phyloP scores from a whole-genome alignment of 371 early-diverging fungal genomes.

The Mucor racemosus region DNA sequence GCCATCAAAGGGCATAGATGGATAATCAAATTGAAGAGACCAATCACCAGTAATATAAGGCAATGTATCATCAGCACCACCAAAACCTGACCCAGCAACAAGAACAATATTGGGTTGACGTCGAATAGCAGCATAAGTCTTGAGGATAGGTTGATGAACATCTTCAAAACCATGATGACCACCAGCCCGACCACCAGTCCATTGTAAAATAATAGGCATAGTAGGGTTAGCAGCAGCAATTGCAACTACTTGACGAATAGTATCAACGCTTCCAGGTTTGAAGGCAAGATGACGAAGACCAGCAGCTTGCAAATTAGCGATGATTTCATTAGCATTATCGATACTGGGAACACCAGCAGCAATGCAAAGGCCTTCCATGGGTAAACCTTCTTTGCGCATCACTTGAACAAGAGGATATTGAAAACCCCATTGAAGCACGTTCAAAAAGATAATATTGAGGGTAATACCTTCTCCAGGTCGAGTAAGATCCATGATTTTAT shows the following conservation, averaged over 20 bases:
- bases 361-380: conserved; percentile 90
- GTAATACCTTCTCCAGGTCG: conserved; percentile 88
- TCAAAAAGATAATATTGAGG: conserved; percentile 93
- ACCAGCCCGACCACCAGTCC: conserved; percentile 98
- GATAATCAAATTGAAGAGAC: conserved; percentile 81
- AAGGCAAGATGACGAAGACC: conserved; percentile 91
- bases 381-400: conserved; percentile 91
- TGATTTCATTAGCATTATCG: conserved; percentile 88
- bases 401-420: conserved; percentile 89
- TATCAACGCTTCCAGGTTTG: conserved; percentile 90
- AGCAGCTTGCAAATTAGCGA: conserved; percentile 73
- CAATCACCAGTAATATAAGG: conserved; percentile 97
- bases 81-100: conserved; percentile 93
- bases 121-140: conserved; percentile 92
- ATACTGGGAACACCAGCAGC: conserved; percentile 95
- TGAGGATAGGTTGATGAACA: conserved; percentile 93
- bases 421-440: conserved; percentile 95
- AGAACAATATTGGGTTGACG: conserved; percentile 86
- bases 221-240: conserved; percentile 91
- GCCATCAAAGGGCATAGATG: conserved; percentile 97
- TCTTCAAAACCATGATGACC: conserved; percentile 98
- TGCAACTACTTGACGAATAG: conserved; percentile 80
- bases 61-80: conserved; percentile 88
- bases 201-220: conserved; percentile 92
- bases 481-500: conserved; percentile 76